Percentiles rank a stretch among this genome's conserved stretches.
phyloP scores from a whole-genome alignment of 2,329 filamentous ascomycete species.

The Fusarium ramigenum region DNA sequence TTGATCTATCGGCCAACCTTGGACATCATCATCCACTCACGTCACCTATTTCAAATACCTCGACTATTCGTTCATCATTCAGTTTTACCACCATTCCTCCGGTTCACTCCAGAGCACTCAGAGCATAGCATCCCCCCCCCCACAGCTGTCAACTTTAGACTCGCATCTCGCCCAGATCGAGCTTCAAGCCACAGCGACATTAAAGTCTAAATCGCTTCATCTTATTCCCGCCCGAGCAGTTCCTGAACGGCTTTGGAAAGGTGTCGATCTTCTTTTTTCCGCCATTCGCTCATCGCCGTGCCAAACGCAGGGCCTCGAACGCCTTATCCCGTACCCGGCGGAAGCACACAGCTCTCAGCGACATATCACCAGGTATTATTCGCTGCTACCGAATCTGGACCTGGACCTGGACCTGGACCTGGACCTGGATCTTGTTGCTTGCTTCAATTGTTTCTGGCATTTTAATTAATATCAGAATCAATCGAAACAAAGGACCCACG shows the following conservation, averaged over 20 bases:
- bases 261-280: neutral
- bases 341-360: neutral
- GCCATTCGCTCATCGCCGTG: slow-evolving; percentile 18
- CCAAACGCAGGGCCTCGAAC: slow-evolving; percentile 34
- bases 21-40: slow-evolving; percentile 3
- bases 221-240: slow-evolving; percentile 16
- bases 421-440: neutral
- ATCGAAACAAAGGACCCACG: slow-evolving; percentile 5
- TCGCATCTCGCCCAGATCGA: slow-evolving; percentile 7
- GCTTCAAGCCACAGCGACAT: slow-evolving; percentile 15
- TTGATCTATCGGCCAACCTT: slow-evolving; percentile 5
- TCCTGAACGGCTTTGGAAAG: slow-evolving; percentile 24
- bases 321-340: slow-evolving; percentile 17
- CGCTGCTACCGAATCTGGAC: slow-evolving; percentile 15
- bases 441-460: slow-evolving; percentile 9
- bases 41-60: slow-evolving; percentile 10
- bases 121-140: slow-evolving; percentile 26
- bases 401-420: neutral
- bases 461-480: slow-evolving; percentile 19
- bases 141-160: slow-evolving; percentile 10
- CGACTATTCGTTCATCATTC: neutral
- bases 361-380: neutral
- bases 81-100: slow-evolving; percentile 37
- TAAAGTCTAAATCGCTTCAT: slow-evolving; percentile 9
- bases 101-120: neutral